Evolutionary conservation across 768 basidiomycete species (phyloP), one percentile per base, ranked within the genome.

Genomic region (Boletus sensibilis): DNA sequence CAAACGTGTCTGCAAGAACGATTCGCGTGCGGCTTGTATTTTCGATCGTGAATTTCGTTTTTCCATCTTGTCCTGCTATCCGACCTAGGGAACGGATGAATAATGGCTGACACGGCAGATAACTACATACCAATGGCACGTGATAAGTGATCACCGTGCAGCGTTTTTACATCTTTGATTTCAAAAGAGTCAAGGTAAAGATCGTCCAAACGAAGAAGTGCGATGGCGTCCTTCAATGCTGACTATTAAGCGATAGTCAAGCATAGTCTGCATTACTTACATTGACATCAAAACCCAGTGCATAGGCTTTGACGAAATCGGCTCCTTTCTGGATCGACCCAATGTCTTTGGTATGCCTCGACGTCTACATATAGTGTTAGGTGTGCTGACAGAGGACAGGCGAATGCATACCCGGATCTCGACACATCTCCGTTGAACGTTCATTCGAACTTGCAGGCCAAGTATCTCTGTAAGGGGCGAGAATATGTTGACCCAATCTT

Each of bases 41-140:
- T 77, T 99, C 97, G 53, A 99, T 98, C 2, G 95, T 94, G 72
- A 98, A 98, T 71, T 97, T 95, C 12, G 95, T 98, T 77, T 98
- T 98, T 42, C 97, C 97, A 60, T 97, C 94, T 70, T 99, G 94
- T 5, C 97, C 97, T 12, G 97, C 97, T 69, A 99, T 98, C 63
- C 97, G 95, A 63, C 94, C 91, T 92, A 63, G 11, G 50, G 51
- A 27, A 49, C 18, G 20, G 37, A 55, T 61, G 20, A 67, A 48
- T 23, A 16, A 44, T 18, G n/a, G 55, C 27, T 46, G 23, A 35
- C 5, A 43, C 3, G 33, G 29, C 33, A 21, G 10, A 50, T n/a
- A 21, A n/a, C 23, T 16, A 64, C 77, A 40, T 58, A 85, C 94
- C 97, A 58, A 99, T 98, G 11, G 97, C 97, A 61, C 97, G 90